Evolutionary conservation across 176 grass and related monocot genomes (phyloP).

Genomic region (Aegilops tauschii): DNA sequence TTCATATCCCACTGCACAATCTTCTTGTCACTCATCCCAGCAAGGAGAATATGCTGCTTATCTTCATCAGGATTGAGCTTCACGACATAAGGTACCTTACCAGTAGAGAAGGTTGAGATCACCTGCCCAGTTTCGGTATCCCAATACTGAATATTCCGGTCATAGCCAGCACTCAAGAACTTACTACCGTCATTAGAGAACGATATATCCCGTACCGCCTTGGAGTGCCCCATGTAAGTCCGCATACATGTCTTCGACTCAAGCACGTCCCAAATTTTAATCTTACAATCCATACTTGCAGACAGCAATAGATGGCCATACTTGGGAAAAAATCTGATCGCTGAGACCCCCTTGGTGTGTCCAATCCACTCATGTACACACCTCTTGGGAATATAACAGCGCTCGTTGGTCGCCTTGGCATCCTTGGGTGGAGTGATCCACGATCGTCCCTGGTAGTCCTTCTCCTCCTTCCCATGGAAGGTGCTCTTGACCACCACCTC

Average conservation of each 20-base stretch:
- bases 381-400: slow-evolving; percentile 96
- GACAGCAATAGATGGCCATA: slow-evolving; percentile 82
- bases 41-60: slow-evolving; percentile 95
- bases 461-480: slow-evolving; percentile 96
- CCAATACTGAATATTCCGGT: slow-evolving; percentile 98
- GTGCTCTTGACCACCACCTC: slow-evolving; percentile 79
- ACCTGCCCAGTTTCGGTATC: slow-evolving; percentile 97
- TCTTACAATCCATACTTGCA: slow-evolving; percentile 96
- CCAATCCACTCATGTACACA: slow-evolving; percentile 95
- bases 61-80: slow-evolving; percentile 98
- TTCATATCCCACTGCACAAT: slow-evolving; percentile 99
- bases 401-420: slow-evolving; percentile 72
- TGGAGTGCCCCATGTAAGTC: slow-evolving; percentile 98
- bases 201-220: slow-evolving; percentile 90
- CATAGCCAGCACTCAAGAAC: slow-evolving; percentile 95
- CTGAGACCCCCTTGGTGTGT: slow-evolving; percentile 94
- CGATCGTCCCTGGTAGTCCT: slow-evolving; percentile 91
- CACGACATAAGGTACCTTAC: slow-evolving; percentile 90
- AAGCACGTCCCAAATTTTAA: slow-evolving; percentile 97
- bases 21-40: slow-evolving; percentile 99
- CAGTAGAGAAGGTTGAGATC: slow-evolving; percentile 96
- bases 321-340: slow-evolving; percentile 88
- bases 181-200: slow-evolving; percentile 93
- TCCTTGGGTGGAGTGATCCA: slow-evolving; percentile 97
- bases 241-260: slow-evolving; percentile 86